Conservation (phyloP, 1,284 basidiomycete genomes). For the Cystobasidium slooffiae region DNA sequence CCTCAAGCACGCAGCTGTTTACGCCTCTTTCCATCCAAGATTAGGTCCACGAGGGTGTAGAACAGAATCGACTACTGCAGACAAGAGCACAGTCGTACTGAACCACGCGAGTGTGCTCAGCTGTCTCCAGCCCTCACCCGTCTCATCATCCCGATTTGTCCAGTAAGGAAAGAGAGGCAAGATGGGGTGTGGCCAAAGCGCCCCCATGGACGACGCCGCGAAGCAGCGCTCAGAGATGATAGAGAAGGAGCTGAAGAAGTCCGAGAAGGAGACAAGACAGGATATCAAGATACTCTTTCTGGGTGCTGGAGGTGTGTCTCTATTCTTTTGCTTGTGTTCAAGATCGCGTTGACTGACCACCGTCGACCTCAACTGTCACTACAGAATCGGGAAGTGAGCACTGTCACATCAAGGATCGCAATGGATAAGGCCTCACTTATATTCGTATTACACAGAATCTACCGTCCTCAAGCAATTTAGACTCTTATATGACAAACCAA, state of each 20-base stretch:
- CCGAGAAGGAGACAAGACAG: slow-evolving; percentile 79
- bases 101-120: no score
- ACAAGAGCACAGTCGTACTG: no score
- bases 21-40: no score
- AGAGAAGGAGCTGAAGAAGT: slow-evolving; percentile 90
- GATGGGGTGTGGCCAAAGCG: slow-evolving; percentile 61
- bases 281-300: slow-evolving; percentile 70
- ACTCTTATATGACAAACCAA: slow-evolving; percentile 66
- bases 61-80: no score
- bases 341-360: neutral
- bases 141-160: no score
- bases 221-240: slow-evolving; percentile 79
- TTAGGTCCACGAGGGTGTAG: no score
- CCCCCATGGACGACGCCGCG: slow-evolving; percentile 55
- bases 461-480: slow-evolving; percentile 89
- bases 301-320: slow-evolving; percentile 75
- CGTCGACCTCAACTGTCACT: neutral
- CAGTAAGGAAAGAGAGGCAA: neutral
- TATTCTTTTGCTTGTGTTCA: neutral
- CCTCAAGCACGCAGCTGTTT: no score
- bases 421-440: neutral
- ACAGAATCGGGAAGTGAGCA: slow-evolving; percentile 78
- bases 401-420: neutral
- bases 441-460: slow-evolving; percentile 63
- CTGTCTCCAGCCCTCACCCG: no score